Evolutionary conservation across 2,329 filamentous ascomycete species (phyloP), one percentile per base, ranked within the genome.

Genomic region (Penicillium sp.): DNA sequence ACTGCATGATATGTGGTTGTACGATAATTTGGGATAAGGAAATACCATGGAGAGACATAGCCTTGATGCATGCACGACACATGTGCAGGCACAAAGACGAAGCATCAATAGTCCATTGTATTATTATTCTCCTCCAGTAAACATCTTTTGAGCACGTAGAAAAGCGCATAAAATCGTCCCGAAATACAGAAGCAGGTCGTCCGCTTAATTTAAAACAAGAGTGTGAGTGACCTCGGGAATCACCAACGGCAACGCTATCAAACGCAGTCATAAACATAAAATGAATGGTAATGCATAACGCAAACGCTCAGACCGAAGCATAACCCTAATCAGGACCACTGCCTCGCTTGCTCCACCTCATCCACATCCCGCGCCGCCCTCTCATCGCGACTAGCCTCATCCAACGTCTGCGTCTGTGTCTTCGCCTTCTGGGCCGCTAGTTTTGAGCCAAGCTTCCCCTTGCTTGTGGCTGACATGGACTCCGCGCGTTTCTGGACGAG

Each of bases 341-440:
- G 80, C 66, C 84, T 77, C 33, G 82, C 77, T 62, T 84, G 76
- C 1, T 79, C 79, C 15, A 77, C 82, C 42, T 81, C 80, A 70
- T 95, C 90, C 8, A 87, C 85, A 59, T 92, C 85, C 51, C 90
- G 81, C 14, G 80, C 80, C 45, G 82, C 79, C 53, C 85, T 76
- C 67, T 92, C 89, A 53, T 86, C 81, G 49, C 81, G 77, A 69
- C 89, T 91, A 4, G 80, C 83, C 61, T 89, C 82, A 59, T 86
- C 85, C 47, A 96, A 77, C 1, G 85, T 86, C 56, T 88, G 85
- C 27, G 77, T 80, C 51, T 85, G 82, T 8, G 88, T 91, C 76
- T 90, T 85, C 64, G 84, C 86, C 76, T 89, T 89, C 75, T 96
- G 89, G 33, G 86, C 86, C 52, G 87, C 83, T 14, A 96, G 79